These are phyloP conservation scores for Phytophthora citricola DNA, from an alignment of 352 stramenopile species.

Conservation along the genomic window DNA sequence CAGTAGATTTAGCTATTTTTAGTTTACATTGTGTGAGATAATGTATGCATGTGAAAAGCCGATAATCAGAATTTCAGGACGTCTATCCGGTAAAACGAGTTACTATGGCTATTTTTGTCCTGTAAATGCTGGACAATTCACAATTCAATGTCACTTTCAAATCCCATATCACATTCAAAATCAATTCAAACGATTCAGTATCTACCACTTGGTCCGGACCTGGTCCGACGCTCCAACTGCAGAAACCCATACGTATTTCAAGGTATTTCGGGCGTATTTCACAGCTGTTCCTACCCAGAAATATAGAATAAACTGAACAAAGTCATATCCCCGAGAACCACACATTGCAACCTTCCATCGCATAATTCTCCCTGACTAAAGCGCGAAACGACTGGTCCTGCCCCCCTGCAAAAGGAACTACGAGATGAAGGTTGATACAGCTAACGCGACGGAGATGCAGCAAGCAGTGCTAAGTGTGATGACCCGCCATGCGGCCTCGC, in stretches of 20 bases:
- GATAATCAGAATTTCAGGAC: no score
- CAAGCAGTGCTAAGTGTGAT: background rate
- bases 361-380: background rate
- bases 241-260: background rate
- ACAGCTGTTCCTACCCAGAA: background rate
- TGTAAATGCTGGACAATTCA: no score
- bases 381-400: background rate
- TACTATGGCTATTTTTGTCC: no score
- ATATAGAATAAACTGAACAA: background rate
- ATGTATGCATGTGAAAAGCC: no score
- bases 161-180: no score
- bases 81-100: no score
- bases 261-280: background rate
- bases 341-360: background rate
- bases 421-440: background rate
- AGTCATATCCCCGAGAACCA: background rate
- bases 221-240: background rate
- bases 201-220: background rate
- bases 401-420: background rate
- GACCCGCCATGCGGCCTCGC: background rate
- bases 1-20: no score
- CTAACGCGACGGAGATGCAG: background rate
- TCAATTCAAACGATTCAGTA: no score
- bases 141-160: no score
- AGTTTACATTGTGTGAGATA: no score